phyloP scores from a whole-genome alignment of 2,329 filamentous ascomycete genomes.

The Botrytis elliptica region DNA sequence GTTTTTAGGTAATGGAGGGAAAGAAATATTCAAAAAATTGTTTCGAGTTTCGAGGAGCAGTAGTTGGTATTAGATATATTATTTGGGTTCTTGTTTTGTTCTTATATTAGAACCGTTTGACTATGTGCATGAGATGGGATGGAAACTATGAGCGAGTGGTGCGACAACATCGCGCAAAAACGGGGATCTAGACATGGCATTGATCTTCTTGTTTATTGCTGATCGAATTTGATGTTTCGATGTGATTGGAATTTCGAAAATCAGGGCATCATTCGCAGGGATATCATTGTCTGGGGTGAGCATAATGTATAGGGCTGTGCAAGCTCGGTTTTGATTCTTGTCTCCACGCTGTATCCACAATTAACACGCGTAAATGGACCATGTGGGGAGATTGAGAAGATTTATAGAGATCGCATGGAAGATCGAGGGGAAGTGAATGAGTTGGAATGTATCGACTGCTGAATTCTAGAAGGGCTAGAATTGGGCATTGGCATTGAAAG shows the following conservation, averaged over 20 bases:
- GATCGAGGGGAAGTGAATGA: background rate
- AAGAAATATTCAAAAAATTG: background rate
- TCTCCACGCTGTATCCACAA: slow-evolving; percentile 8
- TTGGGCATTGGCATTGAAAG: background rate
- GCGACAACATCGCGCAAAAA: slow-evolving; percentile 5
- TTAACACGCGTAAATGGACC: slow-evolving; percentile 2
- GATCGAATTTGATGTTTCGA: slow-evolving; percentile 7
- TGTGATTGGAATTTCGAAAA: background rate
- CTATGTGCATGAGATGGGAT: background rate
- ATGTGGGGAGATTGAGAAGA: slow-evolving; percentile 13
- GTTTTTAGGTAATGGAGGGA: background rate
- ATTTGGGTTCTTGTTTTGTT: background rate
- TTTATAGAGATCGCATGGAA: background rate
- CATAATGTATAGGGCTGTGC: slow-evolving; percentile 13
- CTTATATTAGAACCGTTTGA: background rate
- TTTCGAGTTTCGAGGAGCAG: background rate
- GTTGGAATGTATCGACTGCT: background rate
- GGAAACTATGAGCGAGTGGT: background rate
- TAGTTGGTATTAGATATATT: slow-evolving; percentile 7
- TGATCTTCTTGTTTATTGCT: background rate
- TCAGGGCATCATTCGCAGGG: slow-evolving; percentile 8
- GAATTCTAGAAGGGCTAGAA: slow-evolving; percentile 3
- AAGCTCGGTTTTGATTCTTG: background rate
- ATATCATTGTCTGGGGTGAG: background rate
- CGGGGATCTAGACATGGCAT: slow-evolving; percentile 1